phyloP scores from a whole-genome alignment of 371 early-diverging fungal genomes.

The Coemansia sp. region DNA sequence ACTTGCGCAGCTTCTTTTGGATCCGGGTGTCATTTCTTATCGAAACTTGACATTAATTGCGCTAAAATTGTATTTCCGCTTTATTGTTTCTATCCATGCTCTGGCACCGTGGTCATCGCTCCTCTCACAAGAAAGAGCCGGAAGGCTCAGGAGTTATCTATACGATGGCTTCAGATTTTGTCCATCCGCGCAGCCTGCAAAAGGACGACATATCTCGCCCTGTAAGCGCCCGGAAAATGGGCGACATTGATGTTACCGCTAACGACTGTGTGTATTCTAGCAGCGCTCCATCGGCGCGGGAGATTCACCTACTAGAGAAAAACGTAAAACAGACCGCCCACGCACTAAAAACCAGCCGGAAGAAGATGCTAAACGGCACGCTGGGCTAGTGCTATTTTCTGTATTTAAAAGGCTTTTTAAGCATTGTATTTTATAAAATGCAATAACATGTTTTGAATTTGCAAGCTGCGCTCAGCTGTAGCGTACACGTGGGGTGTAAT shows the following conservation, averaged over 20 bases:
- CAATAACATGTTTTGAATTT: no score
- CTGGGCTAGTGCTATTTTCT: not conserved
- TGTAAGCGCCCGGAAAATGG: constrained; percentile 31
- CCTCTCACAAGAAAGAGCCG: not conserved
- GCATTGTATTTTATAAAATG: no score
- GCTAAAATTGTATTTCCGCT: not conserved
- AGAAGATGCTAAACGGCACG: not conserved
- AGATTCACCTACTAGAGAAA: constrained; percentile 21
- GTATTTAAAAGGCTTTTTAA: not conserved
- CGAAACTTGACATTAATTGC: no score
- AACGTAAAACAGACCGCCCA: constrained; percentile 37
- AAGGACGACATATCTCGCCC: constrained; percentile 34
- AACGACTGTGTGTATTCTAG: constrained; percentile 31
- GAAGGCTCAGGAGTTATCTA: constrained; percentile 24
- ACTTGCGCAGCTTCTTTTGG: no score
- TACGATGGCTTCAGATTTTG: constrained; percentile 36
- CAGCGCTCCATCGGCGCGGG: constrained; percentile 26
- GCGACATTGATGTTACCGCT: constrained; percentile 38
- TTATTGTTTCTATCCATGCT: not conserved
- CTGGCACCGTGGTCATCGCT: not conserved
- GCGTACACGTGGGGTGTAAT: no score
- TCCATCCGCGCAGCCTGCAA: constrained; percentile 21
- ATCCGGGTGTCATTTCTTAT: no score
- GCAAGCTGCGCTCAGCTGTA: no score
- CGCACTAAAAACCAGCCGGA: constrained; percentile 17